Percentiles rank a stretch among this genome's conserved stretches.
Conservation (phyloP, 139 green algal species). For the Marvania coccoides region DNA sequence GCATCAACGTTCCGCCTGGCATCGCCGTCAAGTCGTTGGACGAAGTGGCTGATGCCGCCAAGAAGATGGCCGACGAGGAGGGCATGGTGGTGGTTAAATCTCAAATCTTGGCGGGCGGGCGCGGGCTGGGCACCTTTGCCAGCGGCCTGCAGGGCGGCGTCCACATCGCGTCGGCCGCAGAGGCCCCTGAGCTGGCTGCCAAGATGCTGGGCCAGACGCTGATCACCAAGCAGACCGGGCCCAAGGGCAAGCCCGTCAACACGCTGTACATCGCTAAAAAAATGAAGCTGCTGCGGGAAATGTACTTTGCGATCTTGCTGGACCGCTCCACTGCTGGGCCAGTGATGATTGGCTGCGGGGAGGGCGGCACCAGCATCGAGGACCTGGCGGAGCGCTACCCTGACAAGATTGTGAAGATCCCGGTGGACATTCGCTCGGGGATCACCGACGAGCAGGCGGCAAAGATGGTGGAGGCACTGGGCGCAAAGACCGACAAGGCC, state of each 20-base stretch:
- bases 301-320: conserved; percentile 98
- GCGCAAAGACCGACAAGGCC: conserved; percentile 59
- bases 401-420: conserved; percentile 96
- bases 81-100: conserved; percentile 94
- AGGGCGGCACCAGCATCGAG: conserved; percentile 94
- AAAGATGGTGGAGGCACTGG: conserved; percentile 60
- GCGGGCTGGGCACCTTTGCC: conserved; percentile 92
- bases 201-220: conserved; percentile 84
- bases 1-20: conserved; percentile 89
- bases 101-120: conserved; percentile 92
- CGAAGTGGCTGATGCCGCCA: conserved; percentile 60
- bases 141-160: conserved; percentile 94
- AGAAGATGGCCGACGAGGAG: conserved; percentile 61
- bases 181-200: conserved; percentile 60
- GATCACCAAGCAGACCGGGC: conserved; percentile 83
- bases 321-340: conserved; percentile 72
- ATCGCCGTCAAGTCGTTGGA: conserved; percentile 63
- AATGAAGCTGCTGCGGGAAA: conserved; percentile 90
- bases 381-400: conserved; percentile 96
- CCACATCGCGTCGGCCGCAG: conserved; percentile 70
- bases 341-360: conserved; percentile 80
- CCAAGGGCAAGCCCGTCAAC: conserved; percentile 93
- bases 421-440: conserved; percentile 77
- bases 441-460: conserved; percentile 78
- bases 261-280: conserved; percentile 86